These are phyloP conservation scores for Trichophyton verrucosum DNA, from an alignment of 2,329 filamentous ascomycete genomes.

Conservation along the genomic window DNA sequence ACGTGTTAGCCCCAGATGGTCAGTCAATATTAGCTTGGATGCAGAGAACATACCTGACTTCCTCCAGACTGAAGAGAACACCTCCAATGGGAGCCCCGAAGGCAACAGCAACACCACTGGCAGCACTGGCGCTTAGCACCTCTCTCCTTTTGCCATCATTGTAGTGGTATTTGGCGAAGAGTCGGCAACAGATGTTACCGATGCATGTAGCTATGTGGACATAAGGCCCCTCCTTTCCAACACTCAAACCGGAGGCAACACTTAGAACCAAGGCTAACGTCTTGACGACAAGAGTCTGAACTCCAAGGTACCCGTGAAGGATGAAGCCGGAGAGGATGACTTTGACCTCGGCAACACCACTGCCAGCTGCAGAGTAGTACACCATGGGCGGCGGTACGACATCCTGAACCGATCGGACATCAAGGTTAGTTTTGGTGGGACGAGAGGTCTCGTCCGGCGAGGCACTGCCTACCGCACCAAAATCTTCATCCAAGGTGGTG, in stretches of 20 bases:
- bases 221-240: conserved; percentile 91
- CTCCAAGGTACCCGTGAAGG: conserved; percentile 82
- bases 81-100: conserved; percentile 91
- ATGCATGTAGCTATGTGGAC: conserved; percentile 96
- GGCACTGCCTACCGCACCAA: conserved; percentile 51
- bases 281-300: conserved; percentile 79
- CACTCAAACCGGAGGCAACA: conserved; percentile 80
- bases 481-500: conserved; percentile 81
- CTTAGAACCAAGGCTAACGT: conserved; percentile 70
- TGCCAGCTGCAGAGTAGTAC: conserved; percentile 91
- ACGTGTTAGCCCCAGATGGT: background rate
- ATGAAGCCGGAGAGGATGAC: conserved; percentile 98
- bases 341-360: conserved; percentile 91
- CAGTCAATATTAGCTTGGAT: background rate
- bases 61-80: conserved; percentile 87
- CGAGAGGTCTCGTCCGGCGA: conserved; percentile 31
- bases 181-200: conserved; percentile 83
- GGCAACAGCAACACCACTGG: conserved; percentile 82
- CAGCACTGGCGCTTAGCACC: conserved; percentile 80
- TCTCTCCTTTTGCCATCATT: conserved; percentile 93
- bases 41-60: conserved; percentile 48
- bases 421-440: conserved; percentile 24
- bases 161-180: conserved; percentile 87
- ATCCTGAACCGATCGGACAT: conserved; percentile 21
- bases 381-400: conserved; percentile 56